Evolutionary conservation across 805 yeast genomes (phyloP), one percentile per base, ranked within the genome.

Genomic region (Suhomyces xylopsoci): DNA sequence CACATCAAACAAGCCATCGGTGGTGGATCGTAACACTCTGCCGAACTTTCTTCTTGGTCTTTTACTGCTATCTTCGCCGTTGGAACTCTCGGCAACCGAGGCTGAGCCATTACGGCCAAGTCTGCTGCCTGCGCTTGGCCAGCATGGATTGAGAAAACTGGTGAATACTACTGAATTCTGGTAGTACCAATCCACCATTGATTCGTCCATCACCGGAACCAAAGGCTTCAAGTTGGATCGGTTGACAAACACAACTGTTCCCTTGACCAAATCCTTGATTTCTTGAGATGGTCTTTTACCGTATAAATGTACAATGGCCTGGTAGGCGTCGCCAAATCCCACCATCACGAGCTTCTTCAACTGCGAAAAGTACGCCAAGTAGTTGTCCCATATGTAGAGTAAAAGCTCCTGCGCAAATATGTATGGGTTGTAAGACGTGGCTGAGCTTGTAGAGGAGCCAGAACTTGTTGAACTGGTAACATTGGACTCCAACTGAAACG

Each of bases 21-120:
- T 72, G 44, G 84, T 83, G 5, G 94, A 81, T 60, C 85, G 83
- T 49, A 92, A 69, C 2, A 94, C 97, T 54, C 97, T 80, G 20
- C 99, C 99, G 63, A 85, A 90, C 68, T 91, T 93, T 68, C 89
- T 84, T 65, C 98, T 82, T 38, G 97, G 97, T 64, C 85, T 81
- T 63, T 90, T 90, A 36, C 65, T 63, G 22, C 59, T 62, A 44
- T 69, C 73, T 19, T 66, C 76, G 3, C 63, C 68, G 47, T 58
- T 58, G 3, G 59, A 47, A 10, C 51, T 61, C 7, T 55, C 55
- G 2, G 49, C 17, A 7, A 38, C 56, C 26, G 40, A 42, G 9
- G 49, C 45, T 15, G 45, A 49, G 6, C 67, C 67, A 45, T 53
- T 58, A 22, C 63, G 52, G 14, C 53, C 58, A 36, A 58, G 60